Percentiles rank a stretch among this genome's conserved stretches.
These are phyloP conservation scores for Didymella arachidicola DNA, from an alignment of 2,329 filamentous ascomycete species.

Conservation along the genomic window DNA sequence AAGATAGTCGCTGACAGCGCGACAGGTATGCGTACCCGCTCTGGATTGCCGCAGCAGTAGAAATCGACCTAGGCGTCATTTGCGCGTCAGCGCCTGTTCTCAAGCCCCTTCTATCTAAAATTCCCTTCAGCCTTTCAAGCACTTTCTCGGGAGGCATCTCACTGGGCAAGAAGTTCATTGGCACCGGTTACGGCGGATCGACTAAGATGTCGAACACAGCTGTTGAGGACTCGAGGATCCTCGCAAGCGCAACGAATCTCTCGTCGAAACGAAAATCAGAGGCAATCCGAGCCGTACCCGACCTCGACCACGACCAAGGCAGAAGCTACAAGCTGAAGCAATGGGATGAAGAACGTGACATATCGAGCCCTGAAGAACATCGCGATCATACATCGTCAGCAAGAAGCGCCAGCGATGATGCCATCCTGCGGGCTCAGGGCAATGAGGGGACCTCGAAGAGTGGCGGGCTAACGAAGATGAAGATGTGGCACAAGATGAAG, in stretches of 20 bases:
- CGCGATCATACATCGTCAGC: neutral
- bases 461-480: constrained; percentile 5
- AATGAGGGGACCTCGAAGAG: constrained; percentile 4
- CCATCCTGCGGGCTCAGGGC: constrained; percentile 11
- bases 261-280: constrained; percentile 28
- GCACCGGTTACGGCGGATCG: constrained; percentile 10
- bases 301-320: constrained; percentile 23
- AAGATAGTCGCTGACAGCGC: neutral
- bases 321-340: constrained; percentile 35
- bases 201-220: constrained; percentile 9
- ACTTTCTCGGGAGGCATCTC: constrained; percentile 26
- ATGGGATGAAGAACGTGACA: constrained; percentile 30
- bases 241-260: constrained; percentile 12
- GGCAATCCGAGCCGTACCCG: constrained; percentile 22
- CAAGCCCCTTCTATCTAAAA: constrained; percentile 38
- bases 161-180: constrained; percentile 16
- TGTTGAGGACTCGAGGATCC: constrained; percentile 2
- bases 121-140: constrained; percentile 36
- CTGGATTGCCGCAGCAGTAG: constrained; percentile 57
- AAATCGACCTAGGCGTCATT: constrained; percentile 57
- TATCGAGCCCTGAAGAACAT: constrained; percentile 1
- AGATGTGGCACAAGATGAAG: constrained; percentile 28
- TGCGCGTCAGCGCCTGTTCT: constrained; percentile 45
- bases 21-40: constrained; percentile 50
- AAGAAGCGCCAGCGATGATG: constrained; percentile 20